Evolutionary conservation across 169 alveolate genomes (phyloP).

Genomic region (Cryptosporidium felis): DNA sequence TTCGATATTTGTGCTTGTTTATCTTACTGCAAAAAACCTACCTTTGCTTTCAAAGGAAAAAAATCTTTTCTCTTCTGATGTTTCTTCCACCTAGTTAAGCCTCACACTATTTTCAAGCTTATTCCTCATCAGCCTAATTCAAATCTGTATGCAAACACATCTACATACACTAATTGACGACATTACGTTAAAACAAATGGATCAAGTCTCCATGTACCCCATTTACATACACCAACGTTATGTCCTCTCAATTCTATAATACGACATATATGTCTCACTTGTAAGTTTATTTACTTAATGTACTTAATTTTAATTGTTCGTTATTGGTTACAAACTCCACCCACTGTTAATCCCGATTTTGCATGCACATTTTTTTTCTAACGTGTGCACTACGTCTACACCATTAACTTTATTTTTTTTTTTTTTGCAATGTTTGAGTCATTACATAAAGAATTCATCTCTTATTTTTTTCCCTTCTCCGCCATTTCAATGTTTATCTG

Average conservation of each 20-base stretch:
- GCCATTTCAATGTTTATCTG: too few species aligned
- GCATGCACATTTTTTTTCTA: neutral
- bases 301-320: too few species aligned
- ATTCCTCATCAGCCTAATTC: constrained; percentile 17
- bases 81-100: constrained; percentile 15
- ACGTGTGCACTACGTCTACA: constrained; percentile 13
- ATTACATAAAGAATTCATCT: too few species aligned
- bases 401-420: neutral
- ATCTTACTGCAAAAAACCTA: constrained; percentile 2
- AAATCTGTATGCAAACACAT: constrained; percentile 70
- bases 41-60: constrained; percentile 9
- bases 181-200: constrained; percentile 67
- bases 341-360: neutral
- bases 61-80: neutral
- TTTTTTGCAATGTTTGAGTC: too few species aligned
- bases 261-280: neutral
- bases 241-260: constrained; percentile 28
- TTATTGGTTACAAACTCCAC: neutral
- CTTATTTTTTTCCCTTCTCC: too few species aligned
- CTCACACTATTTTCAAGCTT: constrained; percentile 35
- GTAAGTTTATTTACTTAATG: too few species aligned
- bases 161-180: constrained; percentile 70
- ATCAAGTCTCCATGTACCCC: constrained; percentile 71
- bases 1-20: constrained; percentile 14
- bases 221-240: constrained; percentile 54